Evolutionary conservation across 352 stramenopile genomes (phyloP).

Genomic region (Pythium monospermum): DNA sequence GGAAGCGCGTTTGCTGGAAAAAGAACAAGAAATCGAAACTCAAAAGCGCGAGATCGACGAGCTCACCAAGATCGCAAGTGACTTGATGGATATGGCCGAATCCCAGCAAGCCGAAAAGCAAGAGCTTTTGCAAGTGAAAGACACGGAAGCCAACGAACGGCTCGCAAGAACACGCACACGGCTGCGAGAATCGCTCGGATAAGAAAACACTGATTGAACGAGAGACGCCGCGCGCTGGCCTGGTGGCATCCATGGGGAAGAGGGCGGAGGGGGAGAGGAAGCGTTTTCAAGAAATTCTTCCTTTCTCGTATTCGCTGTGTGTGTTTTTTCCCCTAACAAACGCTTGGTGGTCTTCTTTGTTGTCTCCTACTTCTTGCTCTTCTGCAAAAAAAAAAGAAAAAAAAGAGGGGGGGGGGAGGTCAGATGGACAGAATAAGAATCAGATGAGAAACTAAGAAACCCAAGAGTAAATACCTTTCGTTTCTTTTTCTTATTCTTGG

Average conservation of each 20-base stretch:
- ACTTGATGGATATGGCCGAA: conserved; percentile 68
- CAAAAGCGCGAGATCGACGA: conserved; percentile 49
- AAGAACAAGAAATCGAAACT: conserved; percentile 30
- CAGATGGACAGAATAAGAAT: not conserved
- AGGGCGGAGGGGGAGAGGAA: no score
- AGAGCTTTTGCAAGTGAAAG: conserved; percentile 1
- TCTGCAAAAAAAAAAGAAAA: conserved; percentile 10
- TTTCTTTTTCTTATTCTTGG: conserved; percentile 73
- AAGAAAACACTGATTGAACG: no score
- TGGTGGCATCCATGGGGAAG: no score
- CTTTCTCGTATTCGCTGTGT: no score
- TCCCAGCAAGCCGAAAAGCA: conserved; percentile 37
- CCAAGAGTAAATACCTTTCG: no score
- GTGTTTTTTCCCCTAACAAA: no score
- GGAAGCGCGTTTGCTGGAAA: conserved; percentile 32
- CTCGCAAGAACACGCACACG: conserved; percentile 17
- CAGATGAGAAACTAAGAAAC: no score
- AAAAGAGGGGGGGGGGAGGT: not conserved
- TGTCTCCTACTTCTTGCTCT: conserved; percentile 19
- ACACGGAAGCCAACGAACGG: conserved; percentile 8
- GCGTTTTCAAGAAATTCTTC: no score
- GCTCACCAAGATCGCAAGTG: conserved; percentile 49
- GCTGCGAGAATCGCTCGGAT: conserved; percentile 20
- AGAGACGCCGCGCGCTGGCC: no score
- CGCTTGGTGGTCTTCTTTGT: no score